Conservation (phyloP, 2,329 filamentous ascomycete species). For the Fusarium sp. region DNA sequence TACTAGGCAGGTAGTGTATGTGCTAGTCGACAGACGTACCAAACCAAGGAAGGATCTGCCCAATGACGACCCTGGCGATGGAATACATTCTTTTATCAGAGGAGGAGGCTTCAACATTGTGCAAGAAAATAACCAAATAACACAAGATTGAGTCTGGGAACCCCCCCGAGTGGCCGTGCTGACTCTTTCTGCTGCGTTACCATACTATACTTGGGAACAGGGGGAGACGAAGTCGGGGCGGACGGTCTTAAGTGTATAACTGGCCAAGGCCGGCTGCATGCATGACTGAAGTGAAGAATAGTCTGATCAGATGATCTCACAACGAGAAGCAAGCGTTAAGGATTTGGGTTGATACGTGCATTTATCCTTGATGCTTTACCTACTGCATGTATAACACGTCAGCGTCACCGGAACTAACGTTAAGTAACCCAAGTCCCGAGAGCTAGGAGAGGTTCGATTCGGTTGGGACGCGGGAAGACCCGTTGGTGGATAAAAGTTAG, state of each 20-base stretch:
- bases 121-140: constrained; percentile 4
- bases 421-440: neutral
- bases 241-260: constrained; percentile 3
- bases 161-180: constrained; percentile 32
- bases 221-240: neutral
- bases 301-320: constrained; percentile 4
- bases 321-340: constrained; percentile 10
- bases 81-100: constrained; percentile 2
- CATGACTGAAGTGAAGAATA: constrained; percentile 16
- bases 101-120: constrained; percentile 8
- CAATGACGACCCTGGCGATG: constrained; percentile 9
- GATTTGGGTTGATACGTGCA: constrained; percentile 13
- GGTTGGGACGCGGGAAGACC: constrained; percentile 21
- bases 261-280: constrained; percentile 12
- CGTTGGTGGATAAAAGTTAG: constrained; percentile 21
- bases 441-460: constrained; percentile 1
- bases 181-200: constrained; percentile 21
- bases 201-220: constrained; percentile 15
- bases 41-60: neutral
- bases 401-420: neutral
- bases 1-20: neutral
- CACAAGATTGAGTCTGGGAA: constrained; percentile 14
- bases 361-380: constrained; percentile 4
- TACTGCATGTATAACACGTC: constrained; percentile 11
- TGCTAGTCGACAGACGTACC: constrained; percentile 2